Evolutionary conservation across 495 filamentous ascomycete genomes (phyloP), one percentile per base, ranked within the genome.

Genomic region (Podospora sp.): DNA sequence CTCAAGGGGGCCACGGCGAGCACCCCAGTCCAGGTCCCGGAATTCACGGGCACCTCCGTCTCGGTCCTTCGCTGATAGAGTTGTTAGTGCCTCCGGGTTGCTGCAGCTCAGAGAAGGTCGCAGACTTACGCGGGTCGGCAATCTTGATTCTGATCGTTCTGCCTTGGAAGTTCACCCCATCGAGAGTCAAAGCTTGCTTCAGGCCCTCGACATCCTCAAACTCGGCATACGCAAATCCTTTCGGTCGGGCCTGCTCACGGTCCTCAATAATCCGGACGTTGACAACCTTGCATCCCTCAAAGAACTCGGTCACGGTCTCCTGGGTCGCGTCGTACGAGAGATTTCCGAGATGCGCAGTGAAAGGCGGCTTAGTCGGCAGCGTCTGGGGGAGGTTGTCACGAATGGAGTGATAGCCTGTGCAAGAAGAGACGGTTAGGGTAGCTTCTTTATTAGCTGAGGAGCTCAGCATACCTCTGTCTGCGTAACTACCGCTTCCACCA

Each of bases 171-270:
- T 86, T 87, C 25, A 85, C 82, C 57, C 91, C 91, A 68, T 90
- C 91, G 63, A 93, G 85, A 50, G 92, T 91, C 60, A 99, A 82
- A 27, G 96, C 96, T 71, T 92, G 90, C 83, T 97, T 93, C 72
- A 99, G 81, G 52, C 96, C 95, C 62, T 97, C 93, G 20, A 94
- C 83, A 50, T 89, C 90, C 65, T 84, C 89, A 73, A 97, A 99
- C 74, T 98, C 96, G 59, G 96, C 93, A 79, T 99, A 99, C 52
- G 93, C 95, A 74, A 99, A 99, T 50, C 95, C 95, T 84, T 99
- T 99, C 56, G 95, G 95, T 72, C 91, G 91, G 69, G 89, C 86
- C 70, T 93, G 91, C 77, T 96, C 82, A 75, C 92, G 94, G 79
- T 99, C 95, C 80, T 97, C 94, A 67, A 98, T 95, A 69, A 99